phyloP scores from a whole-genome alignment of 495 filamentous ascomycete genomes.

The Daldinia vernicosa region DNA sequence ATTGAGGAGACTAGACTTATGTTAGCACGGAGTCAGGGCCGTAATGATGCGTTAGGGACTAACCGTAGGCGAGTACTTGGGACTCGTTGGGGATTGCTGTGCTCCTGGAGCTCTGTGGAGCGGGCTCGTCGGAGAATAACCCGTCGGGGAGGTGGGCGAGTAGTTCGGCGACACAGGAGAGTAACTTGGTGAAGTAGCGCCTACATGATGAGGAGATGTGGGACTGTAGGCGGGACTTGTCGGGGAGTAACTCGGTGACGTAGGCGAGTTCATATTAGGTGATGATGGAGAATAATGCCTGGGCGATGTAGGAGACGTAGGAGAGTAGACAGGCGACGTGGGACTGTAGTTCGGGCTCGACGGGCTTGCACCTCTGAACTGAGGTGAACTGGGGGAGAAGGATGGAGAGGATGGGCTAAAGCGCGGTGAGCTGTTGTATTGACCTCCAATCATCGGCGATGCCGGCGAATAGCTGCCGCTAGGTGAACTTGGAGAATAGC shows the following conservation, averaged over 20 bases:
- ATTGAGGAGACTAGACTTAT: slow-evolving; percentile 34
- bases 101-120: slow-evolving; percentile 67
- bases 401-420: slow-evolving; percentile 81
- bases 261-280: slow-evolving; percentile 62
- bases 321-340: slow-evolving; percentile 84
- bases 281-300: slow-evolving; percentile 72
- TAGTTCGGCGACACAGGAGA: slow-evolving; percentile 77
- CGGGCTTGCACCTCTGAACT: slow-evolving; percentile 63
- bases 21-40: slow-evolving; percentile 23
- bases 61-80: slow-evolving; percentile 61
- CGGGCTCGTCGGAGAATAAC: slow-evolving; percentile 81
- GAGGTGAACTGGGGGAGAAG: slow-evolving; percentile 84
- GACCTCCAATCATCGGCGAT: slow-evolving; percentile 71
- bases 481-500: slow-evolving; percentile 71
- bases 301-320: slow-evolving; percentile 69
- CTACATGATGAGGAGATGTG: slow-evolving; percentile 69
- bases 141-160: slow-evolving; percentile 73
- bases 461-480: slow-evolving; percentile 79
- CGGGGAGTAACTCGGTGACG: slow-evolving; percentile 75
- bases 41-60: neutral
- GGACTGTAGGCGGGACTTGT: slow-evolving; percentile 67
- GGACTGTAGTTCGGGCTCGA: slow-evolving; percentile 79
- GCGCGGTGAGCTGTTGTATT: slow-evolving; percentile 73
- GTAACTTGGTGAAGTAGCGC: slow-evolving; percentile 67
- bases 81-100: slow-evolving; percentile 63